Evolutionary conservation across 176 grass and related monocot species (phyloP).

Genomic region (Typha latifolia): DNA sequence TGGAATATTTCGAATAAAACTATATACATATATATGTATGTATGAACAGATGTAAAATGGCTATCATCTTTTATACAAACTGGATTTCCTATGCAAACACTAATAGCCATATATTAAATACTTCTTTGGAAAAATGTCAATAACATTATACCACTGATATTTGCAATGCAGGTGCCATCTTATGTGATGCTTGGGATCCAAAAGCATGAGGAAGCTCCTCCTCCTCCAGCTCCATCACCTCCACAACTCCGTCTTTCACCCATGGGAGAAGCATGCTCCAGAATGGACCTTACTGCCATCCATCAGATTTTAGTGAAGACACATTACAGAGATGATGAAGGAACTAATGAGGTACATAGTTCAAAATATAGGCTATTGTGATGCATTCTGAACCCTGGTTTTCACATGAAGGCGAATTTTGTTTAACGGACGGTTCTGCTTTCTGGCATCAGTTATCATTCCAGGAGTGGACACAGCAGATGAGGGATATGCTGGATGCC

Average conservation of each 20-base stretch:
- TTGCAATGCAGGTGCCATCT: constrained; percentile 54
- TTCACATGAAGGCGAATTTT: not conserved
- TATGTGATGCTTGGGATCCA: constrained; percentile 80
- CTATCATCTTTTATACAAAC: no score
- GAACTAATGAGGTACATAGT: constrained; percentile 72
- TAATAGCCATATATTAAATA: no score
- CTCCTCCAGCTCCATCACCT: constrained; percentile 14
- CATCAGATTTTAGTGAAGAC: constrained; percentile 77
- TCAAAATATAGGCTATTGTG: not conserved
- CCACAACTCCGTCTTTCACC: constrained; percentile 48
- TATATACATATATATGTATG: no score
- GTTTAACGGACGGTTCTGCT: not conserved
- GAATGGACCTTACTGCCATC: constrained; percentile 92
- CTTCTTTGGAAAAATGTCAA: no score
- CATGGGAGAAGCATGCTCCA: constrained; percentile 87
- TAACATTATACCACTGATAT: not conserved
- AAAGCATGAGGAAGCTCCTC: constrained; percentile 55
- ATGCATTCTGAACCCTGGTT: not conserved
- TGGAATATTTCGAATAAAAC: no score
- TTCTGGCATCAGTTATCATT: constrained; percentile 69
- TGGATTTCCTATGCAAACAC: no score
- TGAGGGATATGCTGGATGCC: constrained; percentile 95
- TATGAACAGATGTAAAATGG: no score
- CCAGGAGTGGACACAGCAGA: constrained; percentile 98
- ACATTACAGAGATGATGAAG: constrained; percentile 90